Evolutionary conservation across 495 filamentous ascomycete genomes (phyloP).

Genomic region (Elasticomyces elasticus): DNA sequence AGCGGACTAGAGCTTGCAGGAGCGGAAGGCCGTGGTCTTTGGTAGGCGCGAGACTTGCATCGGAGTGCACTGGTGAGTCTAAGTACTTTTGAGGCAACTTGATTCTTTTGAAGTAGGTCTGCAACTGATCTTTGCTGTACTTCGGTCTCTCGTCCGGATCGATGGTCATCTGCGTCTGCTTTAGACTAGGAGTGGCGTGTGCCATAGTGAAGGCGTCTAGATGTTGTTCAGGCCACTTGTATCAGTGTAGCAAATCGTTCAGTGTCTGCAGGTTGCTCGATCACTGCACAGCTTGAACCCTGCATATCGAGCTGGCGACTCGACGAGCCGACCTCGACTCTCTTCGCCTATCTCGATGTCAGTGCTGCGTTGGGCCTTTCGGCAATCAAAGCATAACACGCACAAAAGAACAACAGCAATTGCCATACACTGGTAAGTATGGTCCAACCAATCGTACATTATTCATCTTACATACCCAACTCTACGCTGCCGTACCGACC

Average conservation of each 20-base stretch:
- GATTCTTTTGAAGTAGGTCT: conserved; percentile 14
- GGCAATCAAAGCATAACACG: no score
- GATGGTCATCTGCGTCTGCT: conserved; percentile 10
- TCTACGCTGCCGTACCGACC: not conserved
- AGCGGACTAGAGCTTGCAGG: conserved; percentile 6
- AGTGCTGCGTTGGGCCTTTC: no score
- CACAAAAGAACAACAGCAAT: no score
- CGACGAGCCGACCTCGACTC: no score
- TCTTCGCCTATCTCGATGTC: no score
- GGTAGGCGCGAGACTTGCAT: conserved; percentile 4
- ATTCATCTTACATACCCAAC: not conserved
- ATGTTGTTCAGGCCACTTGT: no score
- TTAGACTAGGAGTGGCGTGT: not conserved
- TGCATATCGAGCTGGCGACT: no score
- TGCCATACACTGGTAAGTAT: no score
- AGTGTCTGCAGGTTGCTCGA: no score
- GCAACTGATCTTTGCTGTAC: conserved; percentile 11
- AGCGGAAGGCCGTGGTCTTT: conserved; percentile 17
- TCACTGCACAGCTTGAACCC: not conserved
- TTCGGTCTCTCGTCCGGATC: conserved; percentile 10
- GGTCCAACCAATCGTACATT: not conserved
- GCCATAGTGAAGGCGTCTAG: conserved; percentile 7
- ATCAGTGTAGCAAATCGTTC: no score
- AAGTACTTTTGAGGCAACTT: conserved; percentile 4
- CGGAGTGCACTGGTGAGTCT: conserved; percentile 1